A percentile compares a stretch with the other conserved stretches of the same genome.
Evolutionary conservation across 106 monocot genomes (phyloP).

Genomic region (Narthecium ossifragum): DNA sequence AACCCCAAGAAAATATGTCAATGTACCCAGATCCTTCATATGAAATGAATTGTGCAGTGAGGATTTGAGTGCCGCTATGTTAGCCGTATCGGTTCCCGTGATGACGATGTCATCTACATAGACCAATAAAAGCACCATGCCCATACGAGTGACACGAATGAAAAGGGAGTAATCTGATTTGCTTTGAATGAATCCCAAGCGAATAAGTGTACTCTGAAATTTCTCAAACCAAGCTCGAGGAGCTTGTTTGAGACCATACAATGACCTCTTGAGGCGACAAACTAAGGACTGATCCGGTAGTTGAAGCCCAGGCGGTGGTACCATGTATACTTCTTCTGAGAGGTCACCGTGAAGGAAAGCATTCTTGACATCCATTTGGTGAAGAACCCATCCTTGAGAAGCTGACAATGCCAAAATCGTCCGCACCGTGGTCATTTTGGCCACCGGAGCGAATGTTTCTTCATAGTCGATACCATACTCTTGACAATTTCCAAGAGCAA

Average conservation of each 20-base stretch:
- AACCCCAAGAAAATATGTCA: conserved; percentile 9
- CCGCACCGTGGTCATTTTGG: conserved; percentile 3
- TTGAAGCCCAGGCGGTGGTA: not conserved
- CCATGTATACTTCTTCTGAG: not conserved
- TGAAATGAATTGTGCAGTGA: not conserved
- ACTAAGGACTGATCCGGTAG: not conserved
- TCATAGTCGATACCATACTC: conserved; percentile 1
- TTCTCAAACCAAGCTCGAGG: conserved; percentile 7
- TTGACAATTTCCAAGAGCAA: conserved; percentile 6
- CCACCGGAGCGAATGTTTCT: conserved; percentile 7
- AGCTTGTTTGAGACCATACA: conserved; percentile 7
- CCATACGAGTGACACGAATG: not conserved
- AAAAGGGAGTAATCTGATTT: conserved; percentile 3
- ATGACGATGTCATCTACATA: conserved; percentile 22
- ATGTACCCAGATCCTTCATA: conserved; percentile 6
- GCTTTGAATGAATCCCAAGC: not conserved
- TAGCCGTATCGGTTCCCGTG: not conserved
- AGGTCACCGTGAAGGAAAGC: conserved; percentile 11
- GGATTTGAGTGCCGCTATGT: not conserved
- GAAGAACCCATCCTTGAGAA: not conserved
- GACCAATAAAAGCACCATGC: not conserved
- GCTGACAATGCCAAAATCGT: conserved; percentile 2
- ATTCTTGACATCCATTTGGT: conserved; percentile 9
- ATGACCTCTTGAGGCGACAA: not conserved
- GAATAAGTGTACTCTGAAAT: not conserved